phyloP scores from a whole-genome alignment of 2,329 filamentous ascomycete species.

The Stemphylium beticola region DNA sequence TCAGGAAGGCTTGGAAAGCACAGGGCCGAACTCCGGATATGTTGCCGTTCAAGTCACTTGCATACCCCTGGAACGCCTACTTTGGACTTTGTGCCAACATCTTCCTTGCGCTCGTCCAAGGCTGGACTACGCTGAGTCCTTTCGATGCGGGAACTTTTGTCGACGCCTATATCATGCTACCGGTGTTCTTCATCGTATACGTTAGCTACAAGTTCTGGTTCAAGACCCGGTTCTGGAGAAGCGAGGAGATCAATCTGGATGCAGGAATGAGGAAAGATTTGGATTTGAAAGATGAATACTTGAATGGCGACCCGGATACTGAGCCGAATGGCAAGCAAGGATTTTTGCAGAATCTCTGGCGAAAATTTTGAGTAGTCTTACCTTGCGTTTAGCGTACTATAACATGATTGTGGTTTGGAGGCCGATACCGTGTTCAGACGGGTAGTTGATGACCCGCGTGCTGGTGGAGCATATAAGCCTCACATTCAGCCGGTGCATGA shows the following conservation, averaged over 20 bases:
- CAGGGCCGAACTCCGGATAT: slow-evolving; percentile 46
- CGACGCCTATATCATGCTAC: slow-evolving; percentile 60
- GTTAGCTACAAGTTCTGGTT: slow-evolving; percentile 55
- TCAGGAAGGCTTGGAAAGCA: slow-evolving; percentile 66
- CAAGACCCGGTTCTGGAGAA: slow-evolving; percentile 45
- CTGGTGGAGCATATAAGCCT: no score
- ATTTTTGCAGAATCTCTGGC: slow-evolving; percentile 16
- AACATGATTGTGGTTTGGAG: background rate
- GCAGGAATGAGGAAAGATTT: slow-evolving; percentile 47
- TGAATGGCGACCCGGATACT: slow-evolving; percentile 10
- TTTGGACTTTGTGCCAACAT: slow-evolving; percentile 57
- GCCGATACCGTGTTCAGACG: background rate
- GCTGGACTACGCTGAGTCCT: slow-evolving; percentile 60
- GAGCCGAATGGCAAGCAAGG: slow-evolving; percentile 13
- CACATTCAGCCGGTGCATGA: no score
- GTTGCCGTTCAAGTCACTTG: slow-evolving; percentile 56
- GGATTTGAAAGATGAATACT: slow-evolving; percentile 32
- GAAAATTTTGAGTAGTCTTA: slow-evolving; percentile 9
- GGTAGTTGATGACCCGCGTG: background rate
- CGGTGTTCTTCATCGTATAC: slow-evolving; percentile 57
- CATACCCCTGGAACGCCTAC: slow-evolving; percentile 60
- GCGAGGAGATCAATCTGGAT: slow-evolving; percentile 50
- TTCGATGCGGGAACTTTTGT: slow-evolving; percentile 60
- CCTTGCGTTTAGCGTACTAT: no score
- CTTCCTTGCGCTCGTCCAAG: slow-evolving; percentile 61